These are phyloP conservation scores for Alternaria panax DNA, from an alignment of 2,329 filamentous ascomycete genomes.

Conservation along the genomic window DNA sequence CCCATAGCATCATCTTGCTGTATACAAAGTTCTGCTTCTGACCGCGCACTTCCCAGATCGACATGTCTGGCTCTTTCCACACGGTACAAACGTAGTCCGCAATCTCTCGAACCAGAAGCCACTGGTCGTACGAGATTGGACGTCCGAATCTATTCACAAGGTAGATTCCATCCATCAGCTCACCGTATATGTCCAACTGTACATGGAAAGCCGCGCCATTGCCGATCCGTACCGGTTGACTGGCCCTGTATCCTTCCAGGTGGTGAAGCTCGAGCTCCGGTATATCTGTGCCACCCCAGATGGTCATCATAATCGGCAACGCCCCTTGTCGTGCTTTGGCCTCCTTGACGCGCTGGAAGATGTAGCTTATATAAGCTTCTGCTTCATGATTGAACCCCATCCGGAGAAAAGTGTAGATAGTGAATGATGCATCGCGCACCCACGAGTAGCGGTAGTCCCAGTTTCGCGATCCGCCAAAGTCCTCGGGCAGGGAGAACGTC, in stretches of 20 bases:
- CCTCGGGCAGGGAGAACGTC: slow-evolving; percentile 79
- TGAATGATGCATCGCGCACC: slow-evolving; percentile 80
- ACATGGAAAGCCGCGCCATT: slow-evolving; percentile 79
- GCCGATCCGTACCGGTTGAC: slow-evolving; percentile 75
- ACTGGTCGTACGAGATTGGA: slow-evolving; percentile 76
- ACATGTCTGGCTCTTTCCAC: slow-evolving; percentile 74
- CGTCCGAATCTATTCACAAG: slow-evolving; percentile 82
- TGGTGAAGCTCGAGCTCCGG: slow-evolving; percentile 73
- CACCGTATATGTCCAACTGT: slow-evolving; percentile 81
- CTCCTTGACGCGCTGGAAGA: slow-evolving; percentile 72
- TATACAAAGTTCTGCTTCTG: slow-evolving; percentile 80
- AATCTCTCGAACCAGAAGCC: slow-evolving; percentile 74
- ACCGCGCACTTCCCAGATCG: slow-evolving; percentile 82
- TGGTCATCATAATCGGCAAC: slow-evolving; percentile 79
- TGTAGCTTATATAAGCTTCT: slow-evolving; percentile 80
- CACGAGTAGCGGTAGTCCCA: slow-evolving; percentile 80
- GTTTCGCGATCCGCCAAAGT: slow-evolving; percentile 56
- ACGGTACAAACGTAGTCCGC: slow-evolving; percentile 74
- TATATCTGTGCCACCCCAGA: slow-evolving; percentile 76
- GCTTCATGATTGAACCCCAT: slow-evolving; percentile 79
- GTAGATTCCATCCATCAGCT: slow-evolving; percentile 79
- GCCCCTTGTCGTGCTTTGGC: slow-evolving; percentile 67
- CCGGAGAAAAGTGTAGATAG: slow-evolving; percentile 76
- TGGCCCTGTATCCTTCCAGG: slow-evolving; percentile 75
- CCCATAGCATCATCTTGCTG: slow-evolving; percentile 85